A percentile compares a stretch with the other conserved stretches of the same genome.
These are phyloP conservation scores for Friedmanniomyces simplex DNA, from an alignment of 495 filamentous ascomycete species.

Conservation along the genomic window DNA sequence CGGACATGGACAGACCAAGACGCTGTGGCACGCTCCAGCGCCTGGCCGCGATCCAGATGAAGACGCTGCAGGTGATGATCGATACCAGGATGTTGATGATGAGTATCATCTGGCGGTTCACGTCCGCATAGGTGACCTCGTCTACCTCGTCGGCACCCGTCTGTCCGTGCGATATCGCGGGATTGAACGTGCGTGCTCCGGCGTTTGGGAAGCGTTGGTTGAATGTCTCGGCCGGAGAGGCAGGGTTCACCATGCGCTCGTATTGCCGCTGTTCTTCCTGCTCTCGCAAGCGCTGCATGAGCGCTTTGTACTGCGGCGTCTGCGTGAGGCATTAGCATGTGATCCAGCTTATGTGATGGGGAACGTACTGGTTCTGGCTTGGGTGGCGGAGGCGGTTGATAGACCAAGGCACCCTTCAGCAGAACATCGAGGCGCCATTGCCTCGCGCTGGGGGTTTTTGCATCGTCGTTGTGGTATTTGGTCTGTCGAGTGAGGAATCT, in stretches of 20 bases:
- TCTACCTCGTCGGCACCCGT: conserved; percentile 28
- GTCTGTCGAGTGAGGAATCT: conserved; percentile 37
- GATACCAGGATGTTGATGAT: conserved; percentile 67
- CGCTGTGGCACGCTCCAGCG: conserved; percentile 61
- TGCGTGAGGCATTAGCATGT: conserved; percentile 27
- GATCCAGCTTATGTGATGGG: conserved; percentile 10
- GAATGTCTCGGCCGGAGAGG: conserved; percentile 45
- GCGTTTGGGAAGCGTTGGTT: conserved; percentile 46
- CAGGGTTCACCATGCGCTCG: conserved; percentile 59
- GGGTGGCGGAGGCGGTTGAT: conserved; percentile 62
- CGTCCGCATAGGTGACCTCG: conserved; percentile 41
- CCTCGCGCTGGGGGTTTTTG: conserved; percentile 5
- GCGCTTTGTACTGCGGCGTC: conserved; percentile 75
- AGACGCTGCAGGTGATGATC: conserved; percentile 56
- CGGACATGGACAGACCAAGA: conserved; percentile 58
- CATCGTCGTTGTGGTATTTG: conserved; percentile 1
- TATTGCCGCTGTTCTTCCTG: conserved; percentile 73
- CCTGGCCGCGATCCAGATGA: conserved; percentile 62
- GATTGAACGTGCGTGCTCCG: conserved; percentile 26
- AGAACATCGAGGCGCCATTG: conserved; percentile 49
- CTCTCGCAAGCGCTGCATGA: conserved; percentile 74
- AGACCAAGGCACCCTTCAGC: conserved; percentile 61
- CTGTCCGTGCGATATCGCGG: conserved; percentile 20
- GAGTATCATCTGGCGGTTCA: conserved; percentile 64
- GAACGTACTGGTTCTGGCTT: conserved; percentile 66